These are phyloP conservation scores for Suzukiozyma palmioleophila DNA, from an alignment of 1,139 yeast genomes.

Conservation along the genomic window DNA sequence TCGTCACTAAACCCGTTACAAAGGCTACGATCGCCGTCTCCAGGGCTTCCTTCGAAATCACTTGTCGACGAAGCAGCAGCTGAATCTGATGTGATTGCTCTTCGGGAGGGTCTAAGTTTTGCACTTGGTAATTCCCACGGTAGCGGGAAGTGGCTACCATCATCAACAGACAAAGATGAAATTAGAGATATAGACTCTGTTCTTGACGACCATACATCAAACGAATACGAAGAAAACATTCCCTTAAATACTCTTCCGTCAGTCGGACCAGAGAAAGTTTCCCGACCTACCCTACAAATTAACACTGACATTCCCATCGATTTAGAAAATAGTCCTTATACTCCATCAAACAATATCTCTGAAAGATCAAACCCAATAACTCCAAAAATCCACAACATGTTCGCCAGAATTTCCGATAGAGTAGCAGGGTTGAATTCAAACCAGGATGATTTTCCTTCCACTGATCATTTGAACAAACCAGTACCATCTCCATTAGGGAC, in stretches of 20 bases:
- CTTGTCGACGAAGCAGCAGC: slow-evolving; percentile 17
- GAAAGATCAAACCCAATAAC: neutral
- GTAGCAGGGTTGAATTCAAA: slow-evolving; percentile 34
- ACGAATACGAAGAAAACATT: slow-evolving; percentile 14
- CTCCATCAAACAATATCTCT: neutral
- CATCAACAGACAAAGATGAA: no score
- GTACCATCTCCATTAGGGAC: neutral
- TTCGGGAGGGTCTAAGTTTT: slow-evolving; percentile 20
- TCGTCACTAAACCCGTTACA: neutral
- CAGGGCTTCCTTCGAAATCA: slow-evolving; percentile 6
- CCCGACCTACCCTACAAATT: neutral
- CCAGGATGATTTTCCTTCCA: neutral
- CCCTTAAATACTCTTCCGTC: slow-evolving; percentile 10
- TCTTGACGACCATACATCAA: slow-evolving; percentile 3
- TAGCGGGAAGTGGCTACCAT: slow-evolving; percentile 15
- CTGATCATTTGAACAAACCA: neutral
- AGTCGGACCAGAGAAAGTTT: neutral
- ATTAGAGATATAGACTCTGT: slow-evolving; percentile 2
- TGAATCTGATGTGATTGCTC: slow-evolving; percentile 15
- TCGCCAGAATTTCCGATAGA: slow-evolving; percentile 35
- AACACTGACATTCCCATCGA: neutral
- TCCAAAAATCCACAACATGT: neutral
- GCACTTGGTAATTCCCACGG: slow-evolving; percentile 19
- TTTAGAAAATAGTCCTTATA: neutral
- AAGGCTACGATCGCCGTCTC: neutral